Conservation (phyloP, 108 stramenopile genomes). For the Fragilaria crotonensis region DNA sequence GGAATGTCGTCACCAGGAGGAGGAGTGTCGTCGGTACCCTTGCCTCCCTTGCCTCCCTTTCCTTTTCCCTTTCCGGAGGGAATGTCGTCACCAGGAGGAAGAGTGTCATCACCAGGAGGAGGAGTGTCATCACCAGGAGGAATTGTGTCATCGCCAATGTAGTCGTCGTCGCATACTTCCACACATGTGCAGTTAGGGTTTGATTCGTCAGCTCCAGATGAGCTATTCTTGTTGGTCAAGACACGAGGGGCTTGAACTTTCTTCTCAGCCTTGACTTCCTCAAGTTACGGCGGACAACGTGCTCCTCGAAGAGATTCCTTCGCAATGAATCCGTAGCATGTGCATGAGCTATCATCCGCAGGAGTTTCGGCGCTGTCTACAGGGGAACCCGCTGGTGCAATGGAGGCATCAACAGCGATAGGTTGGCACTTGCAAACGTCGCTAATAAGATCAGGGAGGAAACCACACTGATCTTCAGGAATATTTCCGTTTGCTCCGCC, state of each 20-base stretch:
- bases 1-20: neutral
- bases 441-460: neutral
- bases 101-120: neutral
- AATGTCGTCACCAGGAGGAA: neutral
- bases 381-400: neutral
- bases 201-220: neutral
- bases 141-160: neutral
- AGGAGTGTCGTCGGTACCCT: neutral
- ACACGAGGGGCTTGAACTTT: neutral
- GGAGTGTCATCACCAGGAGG: neutral
- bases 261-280: neutral
- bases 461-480: neutral
- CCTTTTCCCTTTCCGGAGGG: neutral
- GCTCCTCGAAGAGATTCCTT: neutral
- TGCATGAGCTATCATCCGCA: neutral
- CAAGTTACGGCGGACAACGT: neutral
- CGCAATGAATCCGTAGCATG: neutral
- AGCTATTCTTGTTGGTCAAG: neutral
- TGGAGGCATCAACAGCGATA: neutral
- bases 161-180: neutral
- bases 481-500: neutral
- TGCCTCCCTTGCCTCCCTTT: neutral
- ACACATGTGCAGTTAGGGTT: neutral
- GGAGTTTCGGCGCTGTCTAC: neutral
- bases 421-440: neutral